Conservation (phyloP, 345 rosid genomes). For the Melastoma malabathricum region DNA sequence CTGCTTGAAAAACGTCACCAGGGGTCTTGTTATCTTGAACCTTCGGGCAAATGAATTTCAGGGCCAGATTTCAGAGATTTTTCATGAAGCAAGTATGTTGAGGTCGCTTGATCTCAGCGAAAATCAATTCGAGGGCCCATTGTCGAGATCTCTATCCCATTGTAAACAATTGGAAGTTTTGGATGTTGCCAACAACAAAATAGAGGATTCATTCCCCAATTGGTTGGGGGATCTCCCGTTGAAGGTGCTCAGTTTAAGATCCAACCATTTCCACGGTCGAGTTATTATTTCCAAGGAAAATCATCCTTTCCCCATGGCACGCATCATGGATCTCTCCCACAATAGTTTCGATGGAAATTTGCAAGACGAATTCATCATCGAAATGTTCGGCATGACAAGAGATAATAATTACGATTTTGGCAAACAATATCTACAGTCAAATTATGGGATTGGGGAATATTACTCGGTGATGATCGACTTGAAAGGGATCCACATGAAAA, state of each 20-base stretch:
- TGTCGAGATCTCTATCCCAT: neutral
- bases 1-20: neutral
- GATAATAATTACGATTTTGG: no score
- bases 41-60: neutral
- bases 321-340: no score
- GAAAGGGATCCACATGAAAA: no score
- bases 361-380: no score
- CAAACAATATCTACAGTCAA: no score
- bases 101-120: no score
- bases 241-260: neutral
- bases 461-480: neutral
- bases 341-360: no score
- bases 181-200: conserved; percentile 8
- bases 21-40: accelerated
- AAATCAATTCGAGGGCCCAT: no score
- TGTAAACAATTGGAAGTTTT: conserved; percentile 5
- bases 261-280: conserved; percentile 3
- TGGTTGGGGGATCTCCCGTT: conserved; percentile 7
- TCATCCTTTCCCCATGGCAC: no score
- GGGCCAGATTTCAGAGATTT: no score
- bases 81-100: no score
- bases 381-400: neutral
- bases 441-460: neutral
- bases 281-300: no score
- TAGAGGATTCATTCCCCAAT: neutral